phyloP scores from a whole-genome alignment of 495 filamentous ascomycete species.

The Gamarada debralockiae region DNA sequence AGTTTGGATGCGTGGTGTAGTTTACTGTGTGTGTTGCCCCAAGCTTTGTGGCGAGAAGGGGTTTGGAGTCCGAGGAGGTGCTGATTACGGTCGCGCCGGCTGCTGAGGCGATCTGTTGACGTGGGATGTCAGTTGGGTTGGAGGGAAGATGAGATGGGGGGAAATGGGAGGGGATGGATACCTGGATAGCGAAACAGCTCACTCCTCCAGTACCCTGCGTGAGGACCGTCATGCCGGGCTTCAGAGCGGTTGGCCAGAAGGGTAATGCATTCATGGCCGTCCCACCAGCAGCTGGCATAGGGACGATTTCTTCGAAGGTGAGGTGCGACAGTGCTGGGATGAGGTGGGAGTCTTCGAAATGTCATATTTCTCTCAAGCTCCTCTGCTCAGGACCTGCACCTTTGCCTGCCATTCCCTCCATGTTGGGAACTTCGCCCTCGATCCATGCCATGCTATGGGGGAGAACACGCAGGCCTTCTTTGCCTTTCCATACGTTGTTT shows the following conservation, averaged over 20 bases:
- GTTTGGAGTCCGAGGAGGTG: too few relatives aligned
- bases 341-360: not conserved
- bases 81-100: too few relatives aligned
- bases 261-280: not conserved
- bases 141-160: too few relatives aligned
- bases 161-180: not conserved
- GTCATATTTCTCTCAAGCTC: not conserved
- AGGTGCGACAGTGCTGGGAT: not conserved
- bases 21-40: too few relatives aligned
- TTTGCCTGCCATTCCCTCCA: not conserved
- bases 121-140: too few relatives aligned
- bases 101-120: too few relatives aligned
- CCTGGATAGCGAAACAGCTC: not conserved
- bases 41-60: too few relatives aligned
- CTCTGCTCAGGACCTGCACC: not conserved
- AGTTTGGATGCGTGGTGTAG: too few relatives aligned
- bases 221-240: not conserved
- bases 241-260: not conserved
- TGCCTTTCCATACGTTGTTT: too few relatives aligned
- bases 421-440: not conserved
- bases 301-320: not conserved
- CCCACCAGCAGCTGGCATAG: not conserved
- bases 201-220: not conserved
- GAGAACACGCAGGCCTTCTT: not conserved
- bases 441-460: not conserved